These are phyloP conservation scores for Thermoascus crustaceus DNA, from an alignment of 2,329 filamentous ascomycete genomes.

Conservation along the genomic window DNA sequence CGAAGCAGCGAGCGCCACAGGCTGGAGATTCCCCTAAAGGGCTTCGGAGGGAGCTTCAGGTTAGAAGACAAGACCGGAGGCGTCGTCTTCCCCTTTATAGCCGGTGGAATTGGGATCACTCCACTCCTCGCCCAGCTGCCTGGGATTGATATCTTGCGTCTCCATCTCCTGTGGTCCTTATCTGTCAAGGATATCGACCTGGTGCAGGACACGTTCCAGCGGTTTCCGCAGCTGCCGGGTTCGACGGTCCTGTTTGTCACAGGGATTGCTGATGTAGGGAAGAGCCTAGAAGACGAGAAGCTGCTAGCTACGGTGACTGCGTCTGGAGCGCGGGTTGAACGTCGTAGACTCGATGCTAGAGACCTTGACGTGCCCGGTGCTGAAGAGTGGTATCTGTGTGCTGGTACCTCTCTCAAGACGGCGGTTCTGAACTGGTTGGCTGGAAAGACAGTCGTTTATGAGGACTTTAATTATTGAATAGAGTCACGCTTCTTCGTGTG, in stretches of 20 bases:
- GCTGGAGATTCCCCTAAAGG: slow-evolving; percentile 60
- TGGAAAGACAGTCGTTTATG: slow-evolving; percentile 48
- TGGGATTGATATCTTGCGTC: slow-evolving; percentile 37
- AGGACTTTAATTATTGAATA: slow-evolving; percentile 59
- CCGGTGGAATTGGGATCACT: slow-evolving; percentile 76
- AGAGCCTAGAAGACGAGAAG: slow-evolving; percentile 34
- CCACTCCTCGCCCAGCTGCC: slow-evolving; percentile 65
- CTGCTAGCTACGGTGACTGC: slow-evolving; percentile 3
- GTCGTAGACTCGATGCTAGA: slow-evolving; percentile 38
- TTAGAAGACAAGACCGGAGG: slow-evolving; percentile 27
- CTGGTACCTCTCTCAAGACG: slow-evolving; percentile 43
- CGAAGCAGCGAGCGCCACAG: slow-evolving; percentile 43
- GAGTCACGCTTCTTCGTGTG: too few species aligned
- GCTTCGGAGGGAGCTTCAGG: slow-evolving; percentile 61
- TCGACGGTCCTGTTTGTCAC: slow-evolving; percentile 60
- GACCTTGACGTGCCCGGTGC: slow-evolving; percentile 38
- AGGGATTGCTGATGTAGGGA: slow-evolving; percentile 25
- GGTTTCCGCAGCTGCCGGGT: slow-evolving; percentile 43
- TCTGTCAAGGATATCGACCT: slow-evolving; percentile 54
- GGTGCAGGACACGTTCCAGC: slow-evolving; percentile 51
- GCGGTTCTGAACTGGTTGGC: slow-evolving; percentile 46
- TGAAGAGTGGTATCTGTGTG: slow-evolving; percentile 53
- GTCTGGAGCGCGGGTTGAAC: slow-evolving; percentile 28
- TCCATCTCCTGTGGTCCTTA: slow-evolving; percentile 63
- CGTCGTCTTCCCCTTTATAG: slow-evolving; percentile 53